phyloP scores from a whole-genome alignment of 208 protist genomes.

The Leishmania amazonensis region DNA sequence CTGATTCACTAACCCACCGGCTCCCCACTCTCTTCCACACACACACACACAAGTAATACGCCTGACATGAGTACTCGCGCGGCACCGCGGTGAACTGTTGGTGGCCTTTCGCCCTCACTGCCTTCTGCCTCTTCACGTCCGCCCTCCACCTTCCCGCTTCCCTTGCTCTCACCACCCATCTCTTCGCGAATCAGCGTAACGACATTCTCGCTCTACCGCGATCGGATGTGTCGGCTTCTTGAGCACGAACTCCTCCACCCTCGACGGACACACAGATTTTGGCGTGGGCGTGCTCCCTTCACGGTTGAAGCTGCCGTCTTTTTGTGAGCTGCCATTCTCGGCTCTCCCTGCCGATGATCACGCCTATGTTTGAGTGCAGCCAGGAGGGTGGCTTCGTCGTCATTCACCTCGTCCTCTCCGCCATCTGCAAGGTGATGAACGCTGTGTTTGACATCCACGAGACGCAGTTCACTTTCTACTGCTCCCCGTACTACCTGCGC shows the following conservation, averaged over 20 bases:
- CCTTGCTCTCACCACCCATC: background rate
- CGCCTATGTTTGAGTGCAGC: slow-evolving; percentile 77
- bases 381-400: slow-evolving; percentile 88
- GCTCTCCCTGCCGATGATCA: slow-evolving; percentile 34
- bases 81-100: background rate
- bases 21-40: no score
- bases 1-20: no score
- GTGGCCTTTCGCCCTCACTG: background rate
- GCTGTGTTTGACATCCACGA: slow-evolving; percentile 83
- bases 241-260: background rate
- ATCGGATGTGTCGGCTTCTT: background rate
- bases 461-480: slow-evolving; percentile 89
- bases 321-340: slow-evolving; percentile 36
- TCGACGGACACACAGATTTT: background rate
- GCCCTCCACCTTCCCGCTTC: background rate
- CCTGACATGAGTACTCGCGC: background rate
- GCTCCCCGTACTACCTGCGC: slow-evolving; percentile 88
- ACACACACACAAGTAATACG: background rate
- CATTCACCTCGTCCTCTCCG: slow-evolving; percentile 70
- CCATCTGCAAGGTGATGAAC: slow-evolving; percentile 77
- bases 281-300: background rate
- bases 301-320: background rate
- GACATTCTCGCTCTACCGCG: background rate
- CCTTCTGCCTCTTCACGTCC: background rate
- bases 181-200: background rate